Evolutionary conservation across 1,284 basidiomycete genomes (phyloP), one percentile per base, ranked within the genome.

Genomic region (Cutaneotrichosporon sp.): DNA sequence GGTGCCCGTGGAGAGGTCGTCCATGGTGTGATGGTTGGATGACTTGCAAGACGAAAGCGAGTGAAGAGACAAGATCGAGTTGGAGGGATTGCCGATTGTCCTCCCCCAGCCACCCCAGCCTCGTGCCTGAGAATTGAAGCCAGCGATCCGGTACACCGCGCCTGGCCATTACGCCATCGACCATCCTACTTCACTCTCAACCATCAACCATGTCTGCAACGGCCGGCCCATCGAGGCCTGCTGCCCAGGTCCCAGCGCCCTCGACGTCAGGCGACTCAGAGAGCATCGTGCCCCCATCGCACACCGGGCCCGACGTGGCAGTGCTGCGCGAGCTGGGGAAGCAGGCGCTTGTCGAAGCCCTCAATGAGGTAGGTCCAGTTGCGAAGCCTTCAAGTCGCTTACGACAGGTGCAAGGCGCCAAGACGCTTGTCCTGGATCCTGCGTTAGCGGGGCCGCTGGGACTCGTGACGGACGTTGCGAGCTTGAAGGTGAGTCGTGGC

Each of bases 371-470:
- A 69, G 58, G 87, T 51, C 29, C 8, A n/a, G n/a, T n/a, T n/a
- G n/a, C n/a, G n/a, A n/a, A n/a, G 6, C 33, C n/a, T 8, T n/a
- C 77, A 6, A n/a, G 20, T 27, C 20, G 47, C 52, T 64, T 29
- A 62, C 45, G 36, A 16, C 57, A 94, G 90, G 90, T 97, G 6
- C 91, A 90, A 79, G 95, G 93, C 10, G 87, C 91, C 54, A 99
- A 99, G 83, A 99, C 95, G 1, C 87, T 99, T 43, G 91, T 98
- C 33, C 85, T 99, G 4, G 94, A 98, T 70, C 84, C 91, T 1
- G 84, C 87, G 3, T 81, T 99, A 11, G 91, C 94, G 2, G 95
- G 95, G 0, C 95, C 95, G 0, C 83, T 99, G 5, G 93, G 95
- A 1, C 84, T 99, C 18, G 87, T 99, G 27, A 93, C 91, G 2